phyloP scores from a whole-genome alignment of 2,329 filamentous ascomycete species.

The Monosporascus cannonballus region DNA sequence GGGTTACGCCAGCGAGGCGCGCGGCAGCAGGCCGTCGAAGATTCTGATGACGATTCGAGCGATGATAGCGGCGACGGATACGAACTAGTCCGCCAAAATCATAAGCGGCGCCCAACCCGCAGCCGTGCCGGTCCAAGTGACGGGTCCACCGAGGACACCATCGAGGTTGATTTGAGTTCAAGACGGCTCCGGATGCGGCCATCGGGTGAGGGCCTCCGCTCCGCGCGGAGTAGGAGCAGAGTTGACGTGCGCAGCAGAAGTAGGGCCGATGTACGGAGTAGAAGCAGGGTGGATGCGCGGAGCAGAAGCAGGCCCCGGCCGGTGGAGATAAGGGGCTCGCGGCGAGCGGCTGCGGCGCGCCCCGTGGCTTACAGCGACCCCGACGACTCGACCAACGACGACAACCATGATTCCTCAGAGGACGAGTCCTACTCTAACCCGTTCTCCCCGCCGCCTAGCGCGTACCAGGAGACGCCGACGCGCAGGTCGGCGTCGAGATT shows the following conservation, averaged over 20 bases:
- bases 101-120: background rate
- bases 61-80: background rate
- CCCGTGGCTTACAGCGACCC: background rate
- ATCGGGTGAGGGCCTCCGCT: no score
- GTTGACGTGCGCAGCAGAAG: no score
- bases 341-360: background rate
- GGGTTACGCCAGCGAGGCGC: background rate
- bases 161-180: background rate
- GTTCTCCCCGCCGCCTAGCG: background rate
- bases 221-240: no score
- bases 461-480: background rate
- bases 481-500: background rate
- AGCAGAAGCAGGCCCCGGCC: background rate
- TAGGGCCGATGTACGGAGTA: no score
- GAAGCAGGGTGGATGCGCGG: no score
- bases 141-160: background rate
- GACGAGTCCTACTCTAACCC: background rate
- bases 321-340: background rate
- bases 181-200: no score
- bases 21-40: background rate
- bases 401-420: background rate
- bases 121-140: background rate
- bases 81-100: background rate
- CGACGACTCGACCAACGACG: background rate
- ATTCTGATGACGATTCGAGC: background rate